Evolutionary conservation across 495 filamentous ascomycete genomes (phyloP), one percentile per base, ranked within the genome.

Genomic region (Chaetomium tenue): DNA sequence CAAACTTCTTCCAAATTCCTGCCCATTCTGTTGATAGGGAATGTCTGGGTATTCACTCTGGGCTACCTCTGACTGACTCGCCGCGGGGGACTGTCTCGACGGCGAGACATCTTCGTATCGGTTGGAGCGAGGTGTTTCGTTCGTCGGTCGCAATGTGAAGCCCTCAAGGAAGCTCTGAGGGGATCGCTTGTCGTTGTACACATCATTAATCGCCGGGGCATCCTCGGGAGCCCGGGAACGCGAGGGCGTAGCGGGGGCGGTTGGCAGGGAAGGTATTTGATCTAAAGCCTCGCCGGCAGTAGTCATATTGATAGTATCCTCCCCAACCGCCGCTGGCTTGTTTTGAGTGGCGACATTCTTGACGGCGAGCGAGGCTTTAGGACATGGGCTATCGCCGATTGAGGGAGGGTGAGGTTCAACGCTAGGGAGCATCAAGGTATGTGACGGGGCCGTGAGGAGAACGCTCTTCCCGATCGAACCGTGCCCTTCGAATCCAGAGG

Each of bases 211-310:
- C n/a, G 30, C 11, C n/a, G 18, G 33, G 12, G 30, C 2, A 40
- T 33, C 33, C 5, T 42, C 55, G 18, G 55, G 46, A 30, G 5
- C 6, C 25, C 23, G 62, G 40, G 62, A 23, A 6, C 2, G 44
- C 9, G 63, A 55, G 7, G 57, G 63, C 6, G 63, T 65, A 23
- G 48, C 18, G 26, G 63, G 57, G 6, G 63, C 63, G 0, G 63
- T 55, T 3, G 50, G 63, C 11, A 60, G 23, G 22, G 46, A 30
- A 30, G 46, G 48, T 2, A 64, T 15, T 4, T 18, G 2, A 18
- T 53, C 30, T 7, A 22, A 7, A 28, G 25, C 30, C n/a, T 20
- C 23, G 1, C 25, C 46, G 18, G n/a, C 25, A 16, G 47, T 5
- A 0, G 2, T 26, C 30, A 42, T 5, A 12, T 15, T 22, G 6